Evolutionary conservation across 2,329 filamentous ascomycete genomes (phyloP), one percentile per base, ranked within the genome.

Genomic region (Clonostachys rhizophaga): DNA sequence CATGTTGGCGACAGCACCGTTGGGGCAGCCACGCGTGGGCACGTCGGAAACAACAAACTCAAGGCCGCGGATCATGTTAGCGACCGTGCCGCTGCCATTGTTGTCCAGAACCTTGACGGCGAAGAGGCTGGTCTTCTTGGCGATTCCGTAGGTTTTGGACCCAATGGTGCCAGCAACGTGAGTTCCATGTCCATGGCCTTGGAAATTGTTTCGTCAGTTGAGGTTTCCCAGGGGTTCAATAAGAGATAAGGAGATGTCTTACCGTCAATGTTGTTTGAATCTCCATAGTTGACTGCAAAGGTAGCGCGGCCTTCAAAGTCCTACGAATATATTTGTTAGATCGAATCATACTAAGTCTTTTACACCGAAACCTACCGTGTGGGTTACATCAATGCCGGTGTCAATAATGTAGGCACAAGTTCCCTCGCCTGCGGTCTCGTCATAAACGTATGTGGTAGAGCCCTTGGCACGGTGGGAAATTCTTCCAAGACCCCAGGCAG

Each of bases 1-100:
- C 63, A 76, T 67, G 54, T 64, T 70, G 37, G 71, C 61, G 34
- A 74, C 68, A n/a, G 69, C 59, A 4, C 61, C 59, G 5, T 44
- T 49, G n/a, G 52, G 51, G 36, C 57, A 53, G 17, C 54, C 54
- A 30, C 54, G 54, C 12, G 48, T 20, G 13, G 51, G 45, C 16
- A 59, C 58, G 46, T 66, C 62, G 17, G 51, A 49, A n/a, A 61
- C 57, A 13, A 60, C 60, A 58, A 61, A 66, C 43, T 59, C 54
- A 20, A 60, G 55, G 4, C 59, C 63, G 16, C 52, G 54, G 13
- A 68, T 48, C 40, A 64, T 45, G 34, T 51, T 46, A n/a, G 45
- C 40, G 33, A 36, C 48, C 18, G 52, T 33, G 17, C 49, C 49
- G 5, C 41, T 18, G 20, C 50, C 51, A 12, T 43, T n/a, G 24